phyloP scores from a whole-genome alignment of 352 stramenopile genomes.

The Phytophthora aleatoria region DNA sequence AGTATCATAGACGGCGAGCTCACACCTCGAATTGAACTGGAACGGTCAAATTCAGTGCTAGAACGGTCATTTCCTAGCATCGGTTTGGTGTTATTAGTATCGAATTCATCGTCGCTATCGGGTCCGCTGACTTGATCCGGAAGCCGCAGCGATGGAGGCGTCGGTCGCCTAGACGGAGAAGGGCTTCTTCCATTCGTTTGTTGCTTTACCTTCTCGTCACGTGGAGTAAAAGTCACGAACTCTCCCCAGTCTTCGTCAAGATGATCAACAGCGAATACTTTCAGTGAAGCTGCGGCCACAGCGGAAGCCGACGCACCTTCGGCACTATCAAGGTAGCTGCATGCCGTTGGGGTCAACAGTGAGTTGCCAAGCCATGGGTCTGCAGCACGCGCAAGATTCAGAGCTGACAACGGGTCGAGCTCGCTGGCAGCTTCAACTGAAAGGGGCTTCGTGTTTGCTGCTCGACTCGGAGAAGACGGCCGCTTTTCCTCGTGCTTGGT shows the following conservation, averaged over 20 bases:
- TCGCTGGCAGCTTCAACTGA: slow-evolving; percentile 36
- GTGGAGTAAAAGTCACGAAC: slow-evolving; percentile 47
- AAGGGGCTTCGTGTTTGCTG: slow-evolving; percentile 12
- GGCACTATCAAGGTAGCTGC: slow-evolving; percentile 19
- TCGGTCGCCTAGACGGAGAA: background rate
- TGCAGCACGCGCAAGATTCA: slow-evolving; percentile 49
- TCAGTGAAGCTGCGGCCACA: slow-evolving; percentile 33
- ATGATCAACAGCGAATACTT: slow-evolving; percentile 45
- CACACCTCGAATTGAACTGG: slow-evolving; percentile 8
- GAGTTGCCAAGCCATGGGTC: slow-evolving; percentile 62
- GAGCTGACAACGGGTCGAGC: slow-evolving; percentile 53
- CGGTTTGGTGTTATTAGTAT: slow-evolving; percentile 13
- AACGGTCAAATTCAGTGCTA: slow-evolving; percentile 16
- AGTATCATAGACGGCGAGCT: slow-evolving; percentile 15
- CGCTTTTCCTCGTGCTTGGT: slow-evolving; percentile 25
- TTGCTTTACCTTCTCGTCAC: slow-evolving; percentile 16
- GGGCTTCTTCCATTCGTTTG: slow-evolving; percentile 1
- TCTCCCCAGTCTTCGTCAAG: slow-evolving; percentile 63
- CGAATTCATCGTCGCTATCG: slow-evolving; percentile 15
- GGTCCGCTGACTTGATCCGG: slow-evolving; percentile 5
- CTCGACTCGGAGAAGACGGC: slow-evolving; percentile 15
- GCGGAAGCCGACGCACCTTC: slow-evolving; percentile 26
- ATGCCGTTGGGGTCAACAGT: slow-evolving; percentile 28
- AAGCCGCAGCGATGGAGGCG: slow-evolving; percentile 1
- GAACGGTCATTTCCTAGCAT: slow-evolving; percentile 13